phyloP scores from a whole-genome alignment of 2,329 filamentous ascomycete genomes.

The Ophiosphaerella korrae region DNA sequence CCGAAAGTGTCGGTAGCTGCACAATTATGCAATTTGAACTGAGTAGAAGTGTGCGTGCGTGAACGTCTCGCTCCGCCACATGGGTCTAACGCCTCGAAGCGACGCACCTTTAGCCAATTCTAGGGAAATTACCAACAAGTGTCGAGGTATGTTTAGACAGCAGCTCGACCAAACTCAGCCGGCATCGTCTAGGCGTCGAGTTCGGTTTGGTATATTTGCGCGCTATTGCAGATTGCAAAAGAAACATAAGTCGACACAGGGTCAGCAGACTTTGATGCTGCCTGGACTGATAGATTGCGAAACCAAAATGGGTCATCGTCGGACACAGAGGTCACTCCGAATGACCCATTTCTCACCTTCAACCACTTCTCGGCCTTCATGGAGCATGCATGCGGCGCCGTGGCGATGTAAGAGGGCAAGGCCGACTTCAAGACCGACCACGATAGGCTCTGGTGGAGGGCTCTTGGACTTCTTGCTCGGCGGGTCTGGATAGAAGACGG shows the following conservation, averaged over 20 bases:
- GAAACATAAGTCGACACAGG: too few relatives aligned
- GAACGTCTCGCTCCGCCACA: background rate
- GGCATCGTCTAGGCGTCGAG: too few relatives aligned
- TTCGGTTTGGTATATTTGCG: too few relatives aligned
- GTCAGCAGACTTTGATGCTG: background rate
- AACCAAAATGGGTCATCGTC: constrained; percentile 41
- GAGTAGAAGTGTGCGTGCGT: background rate
- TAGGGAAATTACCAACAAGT: background rate
- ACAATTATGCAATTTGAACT: background rate
- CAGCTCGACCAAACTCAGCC: too few relatives aligned
- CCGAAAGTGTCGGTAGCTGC: background rate
- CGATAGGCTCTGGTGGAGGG: constrained; percentile 64
- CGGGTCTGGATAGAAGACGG: constrained; percentile 78
- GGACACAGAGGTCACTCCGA: constrained; percentile 78
- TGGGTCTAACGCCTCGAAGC: background rate
- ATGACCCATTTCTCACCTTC: constrained; percentile 91
- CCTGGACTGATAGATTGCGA: background rate
- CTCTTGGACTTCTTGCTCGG: constrained; percentile 50
- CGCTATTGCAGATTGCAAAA: too few relatives aligned
- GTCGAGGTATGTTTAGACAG: background rate
- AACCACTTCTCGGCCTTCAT: constrained; percentile 81
- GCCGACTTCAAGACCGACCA: constrained; percentile 78
- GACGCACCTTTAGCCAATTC: too few relatives aligned
- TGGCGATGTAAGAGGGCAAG: constrained; percentile 87
- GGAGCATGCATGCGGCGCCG: constrained; percentile 85